phyloP scores from a whole-genome alignment of 768 basidiomycete genomes.

The Leucogyrophana mollusca region DNA sequence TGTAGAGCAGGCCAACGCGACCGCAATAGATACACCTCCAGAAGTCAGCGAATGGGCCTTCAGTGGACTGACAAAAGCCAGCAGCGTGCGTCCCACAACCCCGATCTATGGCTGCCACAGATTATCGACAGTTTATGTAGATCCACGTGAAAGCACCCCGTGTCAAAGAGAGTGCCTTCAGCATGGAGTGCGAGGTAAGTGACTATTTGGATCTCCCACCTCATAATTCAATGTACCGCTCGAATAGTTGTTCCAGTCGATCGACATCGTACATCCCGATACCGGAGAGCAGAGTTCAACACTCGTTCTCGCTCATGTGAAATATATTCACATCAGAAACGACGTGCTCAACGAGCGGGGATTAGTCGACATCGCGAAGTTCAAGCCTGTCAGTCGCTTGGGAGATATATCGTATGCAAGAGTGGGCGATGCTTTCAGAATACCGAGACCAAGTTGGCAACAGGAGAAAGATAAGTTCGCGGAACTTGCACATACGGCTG shows the following conservation, averaged over 20 bases:
- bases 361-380: slow-evolving; percentile 33
- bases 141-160: slow-evolving; percentile 37
- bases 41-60: slow-evolving; percentile 40
- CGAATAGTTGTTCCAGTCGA: slow-evolving; percentile 30
- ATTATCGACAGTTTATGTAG: slow-evolving; percentile 16
- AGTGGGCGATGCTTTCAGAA: slow-evolving; percentile 26
- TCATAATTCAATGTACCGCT: not conserved
- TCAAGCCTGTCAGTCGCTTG: slow-evolving; percentile 34
- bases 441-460: slow-evolving; percentile 21
- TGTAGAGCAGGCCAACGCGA: slow-evolving; percentile 36
- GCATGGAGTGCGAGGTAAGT: slow-evolving; percentile 44
- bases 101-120: no score
- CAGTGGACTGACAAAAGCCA: slow-evolving; percentile 40
- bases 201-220: not conserved
- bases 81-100: no score
- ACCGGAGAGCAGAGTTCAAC: slow-evolving; percentile 24
- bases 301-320: slow-evolving; percentile 37
- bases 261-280: slow-evolving; percentile 31
- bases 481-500: not conserved
- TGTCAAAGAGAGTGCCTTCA: slow-evolving; percentile 46
- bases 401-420: slow-evolving; percentile 39
- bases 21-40: slow-evolving; percentile 36
- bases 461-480: slow-evolving; percentile 13
- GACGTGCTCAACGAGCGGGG: slow-evolving; percentile 36
- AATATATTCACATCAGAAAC: slow-evolving; percentile 41